These are phyloP conservation scores for Ambispora gerdemannii DNA, from an alignment of 192 early-diverging fungal genomes.

Conservation along the genomic window DNA sequence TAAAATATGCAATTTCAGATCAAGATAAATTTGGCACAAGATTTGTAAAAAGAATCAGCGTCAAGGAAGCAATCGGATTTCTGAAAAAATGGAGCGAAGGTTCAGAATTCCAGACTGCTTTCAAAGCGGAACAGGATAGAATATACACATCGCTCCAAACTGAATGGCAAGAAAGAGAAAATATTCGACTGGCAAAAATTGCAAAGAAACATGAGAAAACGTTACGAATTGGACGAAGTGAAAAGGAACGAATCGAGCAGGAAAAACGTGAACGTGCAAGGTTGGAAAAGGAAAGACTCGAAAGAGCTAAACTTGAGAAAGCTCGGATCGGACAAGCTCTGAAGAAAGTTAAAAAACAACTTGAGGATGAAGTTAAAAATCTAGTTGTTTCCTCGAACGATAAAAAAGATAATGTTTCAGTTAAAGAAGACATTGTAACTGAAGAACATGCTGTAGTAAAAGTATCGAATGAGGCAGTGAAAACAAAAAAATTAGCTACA, in stretches of 20 bases:
- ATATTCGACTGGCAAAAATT: background rate
- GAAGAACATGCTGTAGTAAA: background rate
- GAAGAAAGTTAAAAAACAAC: background rate
- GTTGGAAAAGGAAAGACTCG: background rate
- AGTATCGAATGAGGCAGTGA: background rate
- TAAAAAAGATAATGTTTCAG: background rate
- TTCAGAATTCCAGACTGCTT: background rate
- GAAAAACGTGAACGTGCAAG: background rate
- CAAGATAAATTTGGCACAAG: slow-evolving; percentile 47
- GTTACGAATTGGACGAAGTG: background rate
- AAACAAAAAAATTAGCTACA: too few species aligned
- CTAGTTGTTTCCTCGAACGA: background rate
- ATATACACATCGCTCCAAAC: background rate
- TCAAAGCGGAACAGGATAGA: background rate
- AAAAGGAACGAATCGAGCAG: background rate
- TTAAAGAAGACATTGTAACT: background rate
- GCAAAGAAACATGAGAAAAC: background rate
- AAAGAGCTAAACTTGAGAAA: background rate
- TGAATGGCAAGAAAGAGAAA: background rate
- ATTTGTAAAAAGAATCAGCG: slow-evolving; percentile 55
- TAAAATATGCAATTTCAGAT: slow-evolving; percentile 36
- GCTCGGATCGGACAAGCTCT: background rate
- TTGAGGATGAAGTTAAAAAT: background rate
- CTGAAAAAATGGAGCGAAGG: slow-evolving; percentile 31
- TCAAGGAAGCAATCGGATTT: slow-evolving; percentile 46